Evolutionary conservation across 331 rosid species (phyloP).

Genomic region (Prunus yedoensis): DNA sequence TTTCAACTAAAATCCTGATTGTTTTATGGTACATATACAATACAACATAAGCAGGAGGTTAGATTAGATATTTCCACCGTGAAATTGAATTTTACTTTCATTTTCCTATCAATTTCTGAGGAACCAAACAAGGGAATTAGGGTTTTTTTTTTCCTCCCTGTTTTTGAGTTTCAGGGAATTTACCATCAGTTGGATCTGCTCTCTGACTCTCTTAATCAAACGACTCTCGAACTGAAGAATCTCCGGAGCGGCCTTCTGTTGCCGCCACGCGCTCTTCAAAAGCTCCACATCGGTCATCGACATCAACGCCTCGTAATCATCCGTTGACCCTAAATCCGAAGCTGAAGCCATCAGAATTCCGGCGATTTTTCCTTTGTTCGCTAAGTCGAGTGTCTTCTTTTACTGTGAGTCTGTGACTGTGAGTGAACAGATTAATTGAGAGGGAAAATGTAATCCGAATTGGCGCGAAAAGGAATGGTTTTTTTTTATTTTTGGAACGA

Average conservation of each 20-base stretch:
- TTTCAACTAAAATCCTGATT: background rate
- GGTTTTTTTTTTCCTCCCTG: background rate
- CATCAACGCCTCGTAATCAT: conserved; percentile 47
- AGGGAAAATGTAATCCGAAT: conserved; percentile 1
- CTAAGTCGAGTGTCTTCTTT: background rate
- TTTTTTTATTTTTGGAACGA: background rate
- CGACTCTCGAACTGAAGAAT: conserved; percentile 62
- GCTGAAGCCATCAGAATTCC: conserved; percentile 43
- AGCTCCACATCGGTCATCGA: conserved; percentile 72
- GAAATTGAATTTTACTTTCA: background rate
- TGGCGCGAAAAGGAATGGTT: conserved; percentile 11
- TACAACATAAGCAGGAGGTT: background rate
- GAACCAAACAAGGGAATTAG: conserved; percentile 12
- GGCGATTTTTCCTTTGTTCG: background rate
- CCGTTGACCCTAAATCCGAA: conserved; percentile 31
- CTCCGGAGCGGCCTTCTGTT: conserved; percentile 90
- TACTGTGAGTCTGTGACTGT: background rate
- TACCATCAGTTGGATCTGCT: conserved; percentile 76
- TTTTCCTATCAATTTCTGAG: background rate
- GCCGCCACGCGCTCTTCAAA: conserved; percentile 90
- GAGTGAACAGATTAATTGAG: background rate
- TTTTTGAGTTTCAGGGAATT: background rate
- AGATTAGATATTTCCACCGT: background rate
- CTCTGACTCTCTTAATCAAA: conserved; percentile 57
- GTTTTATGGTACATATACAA: background rate